Base-by-base conservation (phyloP, 305 asterid species). In the Fraxinus angustifolia region DNA sequence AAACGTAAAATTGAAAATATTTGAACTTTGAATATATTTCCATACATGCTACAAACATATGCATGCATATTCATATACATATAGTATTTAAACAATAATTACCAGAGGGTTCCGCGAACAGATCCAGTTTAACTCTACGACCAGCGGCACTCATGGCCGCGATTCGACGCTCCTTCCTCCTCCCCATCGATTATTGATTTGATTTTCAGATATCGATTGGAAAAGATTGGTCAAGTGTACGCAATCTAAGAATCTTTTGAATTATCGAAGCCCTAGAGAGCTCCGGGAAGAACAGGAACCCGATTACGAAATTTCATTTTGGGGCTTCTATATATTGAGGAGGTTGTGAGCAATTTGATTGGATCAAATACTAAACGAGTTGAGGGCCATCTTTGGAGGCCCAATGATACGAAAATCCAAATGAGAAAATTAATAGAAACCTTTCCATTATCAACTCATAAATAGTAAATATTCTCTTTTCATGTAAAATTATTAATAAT, bases 41-140 rank as follows among this genome's bases (percentile, higher is more conserved):
- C 30, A 19, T 58, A 58, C 30, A 19, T 58, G 68, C 30, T 70
- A 70, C 12, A 30, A 31, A 70, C 16, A 26, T 4, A 68, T 67
- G n/a, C 36, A 12, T 11, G 19, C 42, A 50, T 56, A 56, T 56
- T 58, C 68, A 58, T 58, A 58, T 58, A 19, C 30, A 58, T 7
- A 19, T 19, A 17, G 4, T 58, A 58, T 58, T 33, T 14, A 14
- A 31, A 1, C 21, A 11, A 70, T 30, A 30, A 70, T 70, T 85
- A 96, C 99, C 99, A 75, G 97, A 84, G 92, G 97, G 98, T 89
- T 96, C 99, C 95, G 94, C 95, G 62, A 87, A 92, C 82, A 96
- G 92, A 82, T 94, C 99, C 80, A 96, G 97, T 80, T 94, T 96
- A 71, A 96, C 97, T 89, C 99, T 87, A 40, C 99, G 96, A 79